Percentiles rank a stretch among this genome's conserved stretches.
Evolutionary conservation across 768 basidiomycete genomes (phyloP).

Genomic region (Termitomyces sp.): DNA sequence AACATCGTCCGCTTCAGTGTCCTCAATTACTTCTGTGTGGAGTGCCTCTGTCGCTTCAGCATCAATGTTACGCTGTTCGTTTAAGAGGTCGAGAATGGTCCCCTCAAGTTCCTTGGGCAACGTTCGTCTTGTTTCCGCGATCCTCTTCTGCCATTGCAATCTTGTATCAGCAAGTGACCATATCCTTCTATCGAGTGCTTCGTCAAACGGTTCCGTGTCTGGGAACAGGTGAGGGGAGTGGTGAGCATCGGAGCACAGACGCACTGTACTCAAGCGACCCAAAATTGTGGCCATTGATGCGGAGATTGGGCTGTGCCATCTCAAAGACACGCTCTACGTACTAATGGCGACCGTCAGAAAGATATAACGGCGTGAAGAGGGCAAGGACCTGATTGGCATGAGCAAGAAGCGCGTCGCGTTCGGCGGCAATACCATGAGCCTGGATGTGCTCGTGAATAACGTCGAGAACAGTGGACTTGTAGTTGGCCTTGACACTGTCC

Average conservation of each 20-base stretch:
- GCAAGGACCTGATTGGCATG: constrained; percentile 46
- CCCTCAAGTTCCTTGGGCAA: constrained; percentile 50
- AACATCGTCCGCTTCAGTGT: constrained; percentile 16
- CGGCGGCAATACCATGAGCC: constrained; percentile 30
- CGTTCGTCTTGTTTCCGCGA: constrained; percentile 62
- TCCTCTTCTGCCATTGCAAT: constrained; percentile 68
- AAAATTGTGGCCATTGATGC: constrained; percentile 75
- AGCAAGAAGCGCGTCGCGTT: constrained; percentile 42
- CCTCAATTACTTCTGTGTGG: constrained; percentile 6
- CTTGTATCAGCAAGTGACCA: constrained; percentile 76
- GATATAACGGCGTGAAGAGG: background rate
- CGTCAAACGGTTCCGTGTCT: constrained; percentile 82
- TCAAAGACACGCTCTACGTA: constrained; percentile 59
- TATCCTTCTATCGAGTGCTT: constrained; percentile 76
- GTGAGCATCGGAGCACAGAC: background rate
- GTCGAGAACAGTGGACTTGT: constrained; percentile 38
- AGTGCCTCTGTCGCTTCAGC: constrained; percentile 15
- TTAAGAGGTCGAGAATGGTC: constrained; percentile 24
- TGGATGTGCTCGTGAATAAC: constrained; percentile 44
- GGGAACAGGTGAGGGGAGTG: constrained; percentile 2
- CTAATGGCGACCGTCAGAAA: constrained; percentile 27
- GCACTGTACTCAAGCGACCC: constrained; percentile 58
- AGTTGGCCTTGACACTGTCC: constrained; percentile 53
- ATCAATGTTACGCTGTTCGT: constrained; percentile 26
- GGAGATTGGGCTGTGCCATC: constrained; percentile 64